Evolutionary conservation across 495 filamentous ascomycete species (phyloP).

Genomic region (Emericellopsis terricola): DNA sequence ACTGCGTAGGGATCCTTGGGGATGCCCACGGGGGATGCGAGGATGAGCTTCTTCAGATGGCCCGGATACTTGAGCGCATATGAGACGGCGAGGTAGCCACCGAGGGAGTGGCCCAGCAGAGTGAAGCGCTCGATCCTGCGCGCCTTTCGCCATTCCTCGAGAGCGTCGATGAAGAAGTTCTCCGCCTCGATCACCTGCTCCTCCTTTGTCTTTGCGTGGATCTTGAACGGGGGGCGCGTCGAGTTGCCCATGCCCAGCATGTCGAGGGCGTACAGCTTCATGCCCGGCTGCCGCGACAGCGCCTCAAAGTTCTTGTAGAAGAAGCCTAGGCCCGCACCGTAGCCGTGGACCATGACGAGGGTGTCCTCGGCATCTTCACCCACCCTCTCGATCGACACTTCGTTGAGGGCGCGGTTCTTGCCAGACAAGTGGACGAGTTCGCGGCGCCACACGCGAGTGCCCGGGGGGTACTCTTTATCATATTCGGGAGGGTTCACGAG

Average conservation of each 20-base stretch:
- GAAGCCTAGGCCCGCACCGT: conserved; percentile 87
- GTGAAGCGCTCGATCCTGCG: conserved; percentile 87
- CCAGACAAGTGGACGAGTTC: conserved; percentile 71
- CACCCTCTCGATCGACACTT: conserved; percentile 75
- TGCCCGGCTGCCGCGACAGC: conserved; percentile 55
- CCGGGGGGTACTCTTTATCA: conserved; percentile 54
- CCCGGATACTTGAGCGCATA: conserved; percentile 95
- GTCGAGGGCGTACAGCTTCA: conserved; percentile 85
- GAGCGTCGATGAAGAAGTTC: conserved; percentile 86
- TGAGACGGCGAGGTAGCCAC: conserved; percentile 84
- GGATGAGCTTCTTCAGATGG: conserved; percentile 82
- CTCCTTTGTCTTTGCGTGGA: conserved; percentile 64
- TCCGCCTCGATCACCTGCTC: conserved; percentile 82
- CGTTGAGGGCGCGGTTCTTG: conserved; percentile 75
- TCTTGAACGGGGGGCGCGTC: conserved; percentile 61
- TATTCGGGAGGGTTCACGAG: conserved; percentile 21
- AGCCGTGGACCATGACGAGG: conserved; percentile 94
- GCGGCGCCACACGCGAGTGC: conserved; percentile 71
- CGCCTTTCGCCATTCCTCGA: conserved; percentile 87
- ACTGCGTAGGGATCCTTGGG: conserved; percentile 91
- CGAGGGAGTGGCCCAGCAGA: conserved; percentile 78
- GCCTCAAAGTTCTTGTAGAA: conserved; percentile 97
- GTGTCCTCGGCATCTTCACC: conserved; percentile 59
- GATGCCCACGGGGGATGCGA: conserved; percentile 85
- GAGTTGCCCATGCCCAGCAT: conserved; percentile 91